Base-by-base conservation (phyloP, 768 basidiomycete genomes). In the Chlorophyllum brunneum region DNA sequence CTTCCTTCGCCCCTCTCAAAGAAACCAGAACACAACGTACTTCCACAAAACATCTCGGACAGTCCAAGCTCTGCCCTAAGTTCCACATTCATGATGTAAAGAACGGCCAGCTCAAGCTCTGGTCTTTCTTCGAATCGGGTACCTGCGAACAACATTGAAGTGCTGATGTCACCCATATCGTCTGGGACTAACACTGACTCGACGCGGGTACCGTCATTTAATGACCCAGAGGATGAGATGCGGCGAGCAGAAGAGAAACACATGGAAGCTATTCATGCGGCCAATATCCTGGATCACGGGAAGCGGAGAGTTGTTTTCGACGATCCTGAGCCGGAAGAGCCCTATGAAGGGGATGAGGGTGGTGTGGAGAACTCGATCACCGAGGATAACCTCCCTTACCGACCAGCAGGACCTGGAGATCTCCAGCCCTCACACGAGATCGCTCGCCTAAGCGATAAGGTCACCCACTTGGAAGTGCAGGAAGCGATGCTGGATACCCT, bases 191-290 rank as follows among this genome's bases (percentile, higher is more conserved):
- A 76, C 8, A 73, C 79, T 1, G 76, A 81, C 22, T 68, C 76
- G n/a, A 67, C 81, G 1, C 76, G 90, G 39, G 82, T 86, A 0
- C 89, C 89, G 6, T 73, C 94, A 18, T 94, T 95, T 56, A 82
- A 86, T 58, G 88, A 91, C 59, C 84, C 87, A 1, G 85, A 88
- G 55, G 87, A 92, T 54, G 80, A 75, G 54, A 71, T 70, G 56
- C 83, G 85, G 41, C 77, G 83, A 42, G 83, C 81, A 41, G 87
- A 95, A 65, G 81, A 87, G 46, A 78, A 87, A 58, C 78, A 92
- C 33, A 97, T 98, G 83, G 92, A 94, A 60, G 95, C 95, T 2
- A 97, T 98, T 16, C 93, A 94, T 61, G 94, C 94, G 6, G 97
- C 97, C 46, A 48, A 36, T 13, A 45, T 54, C 41, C 59, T 42